Evolutionary conservation across 169 alveolate genomes (phyloP), one percentile per base, ranked within the genome.

Genomic region (Babesia microti): DNA sequence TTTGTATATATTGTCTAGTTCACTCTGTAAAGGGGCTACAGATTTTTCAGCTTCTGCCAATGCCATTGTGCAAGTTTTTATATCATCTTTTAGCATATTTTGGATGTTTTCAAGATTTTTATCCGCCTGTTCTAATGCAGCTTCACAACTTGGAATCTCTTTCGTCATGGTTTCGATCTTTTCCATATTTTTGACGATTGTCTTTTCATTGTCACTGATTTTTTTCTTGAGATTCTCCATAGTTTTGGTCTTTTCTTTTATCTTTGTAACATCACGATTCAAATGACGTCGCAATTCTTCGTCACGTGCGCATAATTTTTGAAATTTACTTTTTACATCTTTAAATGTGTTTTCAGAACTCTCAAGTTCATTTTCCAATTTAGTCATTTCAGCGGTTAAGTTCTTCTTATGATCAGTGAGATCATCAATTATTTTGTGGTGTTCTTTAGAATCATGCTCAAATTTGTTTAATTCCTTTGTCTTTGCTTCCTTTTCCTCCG

Each of bases 231-330:
- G 69, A 19, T 48, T 54, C 44, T 70, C 79, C 35, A 55, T 63
- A 21, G 50, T 26, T 21, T 43, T 24, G 32, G 83, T 56, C 81
- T 73, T 50, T 39, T 73, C 73, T 61, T 80, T 65, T 37, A 81
- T 71, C 50, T 76, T 72, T 26, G 75, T 65, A 19, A 73, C 75
- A 17, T 76, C 75, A 18, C 68, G 46, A 15, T 66, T 24, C 67
- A 68, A 34, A 41, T 72, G 79, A 27, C 68, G 72, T 34, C 85
- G 66, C 37, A 81, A 56, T 22, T 83, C 85, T 43, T 83, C 89
- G 46, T 83, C 90, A 23, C 51, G 54, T 9, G 58, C 51, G 4
- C 68, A 42, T 44, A 81, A 34, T 14, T 44, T 23, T 47, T 83
- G 70, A 39, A 86, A 72, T 41, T 72, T 81, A 33, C 51, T 81